Base-by-base conservation (phyloP, 1,284 basidiomycete genomes). In the Veloporphyrellus conicus region DNA sequence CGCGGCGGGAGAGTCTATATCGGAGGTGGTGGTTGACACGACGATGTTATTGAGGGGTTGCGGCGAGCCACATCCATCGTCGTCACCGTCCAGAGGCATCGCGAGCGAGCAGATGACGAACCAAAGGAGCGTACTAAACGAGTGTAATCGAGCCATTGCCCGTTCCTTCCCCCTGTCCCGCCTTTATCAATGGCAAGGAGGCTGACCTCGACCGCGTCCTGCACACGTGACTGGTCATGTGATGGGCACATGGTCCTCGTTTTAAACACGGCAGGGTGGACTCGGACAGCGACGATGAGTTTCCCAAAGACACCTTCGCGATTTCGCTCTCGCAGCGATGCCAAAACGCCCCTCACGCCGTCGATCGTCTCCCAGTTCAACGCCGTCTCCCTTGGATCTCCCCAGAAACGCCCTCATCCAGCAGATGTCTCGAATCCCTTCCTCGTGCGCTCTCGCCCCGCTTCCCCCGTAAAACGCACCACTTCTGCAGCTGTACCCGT, bases 301-400 rank as follows among this genome's bases (percentile, higher is more conserved):
- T 52, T 49, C 2, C 72, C 81, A 19, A 86, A 83, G 64, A 88
- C 85, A 3, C 86, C 85, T 6, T 76, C 78, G 28, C 75, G 81
- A 19, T 72, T 73, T 39, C 76, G 85, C 10, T 74, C 83, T 28
- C 79, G 81, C 43, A 86, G 83, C 55, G 84, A 85, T 58, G 78
- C 76, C 2, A 84, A 82, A 56, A 85, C 84, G 0, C 85, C 86
- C 1, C 68, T 87, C 23, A 87, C 86, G 0, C 81, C 84, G 0
- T 84, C 85, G 7, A 61, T 86, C 32, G 61, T 80, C 16, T 63
- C 75, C 11, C 78, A 74, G 8, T 59, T 87, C 53, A 79, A 77
- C 60, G 74, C 76, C 25, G 66, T 83, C 43, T 73, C 73, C 19
- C 58, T 82, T 20, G 71, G 67, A 14, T 71, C 74, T 1, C 72